phyloP scores from a whole-genome alignment of 2,329 filamentous ascomycete species.

The Phyllosticta capitalensis region DNA sequence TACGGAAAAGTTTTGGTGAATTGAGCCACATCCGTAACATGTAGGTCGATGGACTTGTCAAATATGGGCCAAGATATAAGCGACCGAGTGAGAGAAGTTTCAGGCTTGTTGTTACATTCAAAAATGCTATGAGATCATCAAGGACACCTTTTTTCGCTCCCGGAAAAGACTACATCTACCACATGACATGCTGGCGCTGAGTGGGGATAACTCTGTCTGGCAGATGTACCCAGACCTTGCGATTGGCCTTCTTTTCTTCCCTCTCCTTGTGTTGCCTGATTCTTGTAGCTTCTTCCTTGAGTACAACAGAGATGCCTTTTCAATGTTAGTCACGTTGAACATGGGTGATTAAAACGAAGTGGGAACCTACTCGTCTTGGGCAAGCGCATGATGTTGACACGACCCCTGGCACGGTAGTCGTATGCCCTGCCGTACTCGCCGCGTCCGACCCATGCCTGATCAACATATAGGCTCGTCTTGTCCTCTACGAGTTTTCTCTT shows the following conservation, averaged over 20 bases:
- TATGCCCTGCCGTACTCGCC: conserved; percentile 49
- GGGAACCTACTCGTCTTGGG: conserved; percentile 62
- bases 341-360: background rate
- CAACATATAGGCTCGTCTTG: conserved; percentile 76
- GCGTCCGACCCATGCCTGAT: conserved; percentile 85
- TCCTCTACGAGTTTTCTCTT: conserved; percentile 62
- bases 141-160: background rate
- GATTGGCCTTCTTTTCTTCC: conserved; percentile 62
- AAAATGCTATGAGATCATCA: background rate
- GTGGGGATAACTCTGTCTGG: conserved; percentile 76
- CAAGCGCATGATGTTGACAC: conserved; percentile 56
- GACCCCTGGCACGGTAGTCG: conserved; percentile 69
- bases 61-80: background rate
- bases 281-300: conserved; percentile 91
- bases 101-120: background rate
- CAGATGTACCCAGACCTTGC: conserved; percentile 77
- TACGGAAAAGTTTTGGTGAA: background rate
- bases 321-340: conserved; percentile 9
- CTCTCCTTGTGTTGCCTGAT: conserved; percentile 72
- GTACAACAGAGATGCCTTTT: conserved; percentile 62
- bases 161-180: conserved; percentile 46
- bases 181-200: conserved; percentile 84
- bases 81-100: background rate
- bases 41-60: background rate
- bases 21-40: background rate